Percentiles rank a stretch among this genome's conserved stretches.
Conservation (phyloP, 768 basidiomycete species). For the Chalciporus piperatus region DNA sequence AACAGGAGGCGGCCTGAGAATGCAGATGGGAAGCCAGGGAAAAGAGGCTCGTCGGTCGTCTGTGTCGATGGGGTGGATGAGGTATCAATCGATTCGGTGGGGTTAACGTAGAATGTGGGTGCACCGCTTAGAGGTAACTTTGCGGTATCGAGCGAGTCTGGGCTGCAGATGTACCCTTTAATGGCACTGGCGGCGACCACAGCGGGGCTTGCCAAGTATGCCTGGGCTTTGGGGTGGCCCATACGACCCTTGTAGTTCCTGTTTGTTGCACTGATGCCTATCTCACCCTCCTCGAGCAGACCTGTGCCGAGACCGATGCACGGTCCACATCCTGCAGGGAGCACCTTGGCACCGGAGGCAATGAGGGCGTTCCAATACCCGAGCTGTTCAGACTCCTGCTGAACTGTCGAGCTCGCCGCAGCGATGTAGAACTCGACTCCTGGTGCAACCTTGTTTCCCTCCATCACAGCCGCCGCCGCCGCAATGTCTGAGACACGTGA, state of each 20-base stretch:
- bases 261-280: constrained; percentile 97
- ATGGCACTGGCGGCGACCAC: constrained; percentile 96
- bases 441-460: constrained; percentile 73
- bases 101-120: constrained; percentile 57
- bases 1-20: constrained; percentile 90
- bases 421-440: constrained; percentile 98
- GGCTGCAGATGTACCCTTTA: constrained; percentile 87
- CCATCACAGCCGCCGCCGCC: constrained; percentile 87
- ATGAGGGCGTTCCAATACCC: constrained; percentile 90
- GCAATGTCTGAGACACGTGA: constrained; percentile 93
- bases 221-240: constrained; percentile 93
- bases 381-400: constrained; percentile 78
- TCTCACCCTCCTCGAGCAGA: constrained; percentile 89
- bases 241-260: constrained; percentile 99
- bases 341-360: constrained; percentile 84
- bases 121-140: constrained; percentile 48
- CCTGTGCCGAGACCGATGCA: constrained; percentile 97
- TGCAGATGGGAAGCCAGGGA: constrained; percentile 76
- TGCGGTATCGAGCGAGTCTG: constrained; percentile 59
- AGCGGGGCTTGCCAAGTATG: constrained; percentile 94
- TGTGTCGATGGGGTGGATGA: constrained; percentile 27
- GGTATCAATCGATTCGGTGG: constrained; percentile 28
- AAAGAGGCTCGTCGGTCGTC: constrained; percentile 55
- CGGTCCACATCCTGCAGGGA: constrained; percentile 96
- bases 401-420: constrained; percentile 89